A percentile compares a stretch with the other conserved stretches of the same genome.
Conservation (phyloP, 768 basidiomycete species). For the Mycena kentingensis region DNA sequence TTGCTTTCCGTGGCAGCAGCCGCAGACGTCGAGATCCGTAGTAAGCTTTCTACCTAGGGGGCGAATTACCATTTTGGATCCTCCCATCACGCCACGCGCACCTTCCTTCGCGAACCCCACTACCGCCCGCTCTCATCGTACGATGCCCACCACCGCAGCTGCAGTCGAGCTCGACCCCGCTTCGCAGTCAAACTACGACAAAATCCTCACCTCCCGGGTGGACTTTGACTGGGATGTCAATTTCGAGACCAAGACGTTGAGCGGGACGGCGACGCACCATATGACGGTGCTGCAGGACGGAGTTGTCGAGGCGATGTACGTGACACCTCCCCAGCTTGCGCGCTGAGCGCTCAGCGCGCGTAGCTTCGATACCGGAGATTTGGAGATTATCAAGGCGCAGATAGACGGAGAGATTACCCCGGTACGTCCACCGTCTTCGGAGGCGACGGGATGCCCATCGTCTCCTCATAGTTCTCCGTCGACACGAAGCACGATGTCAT, state of each 20-base stretch:
- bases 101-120: too few relatives aligned
- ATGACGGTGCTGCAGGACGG: conserved; percentile 55
- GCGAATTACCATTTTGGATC: too few relatives aligned
- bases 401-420: conserved; percentile 51
- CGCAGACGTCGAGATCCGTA: too few relatives aligned
- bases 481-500: conserved; percentile 66
- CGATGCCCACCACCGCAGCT: too few relatives aligned
- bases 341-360: background rate
- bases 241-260: conserved; percentile 60
- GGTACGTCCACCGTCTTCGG: too few relatives aligned
- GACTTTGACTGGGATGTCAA: conserved; percentile 79
- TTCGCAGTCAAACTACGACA: conserved; percentile 77
- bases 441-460: too few relatives aligned
- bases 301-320: conserved; percentile 64
- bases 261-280: conserved; percentile 66
- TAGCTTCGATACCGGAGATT: conserved; percentile 75
- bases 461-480: background rate
- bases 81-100: too few relatives aligned
- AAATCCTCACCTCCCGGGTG: conserved; percentile 67
- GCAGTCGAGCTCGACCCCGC: conserved; percentile 62
- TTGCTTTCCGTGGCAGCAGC: too few relatives aligned
- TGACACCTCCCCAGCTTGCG: background rate
- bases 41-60: too few relatives aligned
- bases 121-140: too few relatives aligned
- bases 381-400: conserved; percentile 58